Percentiles rank a stretch among this genome's conserved stretches.
These are phyloP conservation scores for Mortierella sp. DNA, from an alignment of 371 early-diverging fungal species.

Conservation along the genomic window DNA sequence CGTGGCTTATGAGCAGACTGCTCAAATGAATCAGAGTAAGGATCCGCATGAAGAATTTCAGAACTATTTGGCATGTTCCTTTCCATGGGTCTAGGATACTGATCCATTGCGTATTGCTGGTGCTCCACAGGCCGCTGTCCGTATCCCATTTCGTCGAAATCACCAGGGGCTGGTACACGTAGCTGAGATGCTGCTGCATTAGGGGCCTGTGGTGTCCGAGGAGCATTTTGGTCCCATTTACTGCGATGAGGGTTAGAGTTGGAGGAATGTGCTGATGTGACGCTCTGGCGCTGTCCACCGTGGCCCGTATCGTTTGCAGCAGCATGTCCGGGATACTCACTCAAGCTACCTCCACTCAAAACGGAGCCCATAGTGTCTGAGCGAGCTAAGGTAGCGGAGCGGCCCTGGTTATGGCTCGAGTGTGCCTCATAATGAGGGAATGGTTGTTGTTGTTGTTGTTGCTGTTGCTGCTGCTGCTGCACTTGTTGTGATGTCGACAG, in stretches of 20 bases:
- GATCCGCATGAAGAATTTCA: conserved; percentile 23
- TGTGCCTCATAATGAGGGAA: conserved; percentile 23
- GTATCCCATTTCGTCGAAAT: conserved; percentile 17
- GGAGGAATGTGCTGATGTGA: conserved; percentile 36
- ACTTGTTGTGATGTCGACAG: background rate
- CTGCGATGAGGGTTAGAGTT: conserved; percentile 23
- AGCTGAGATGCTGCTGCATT: conserved; percentile 13
- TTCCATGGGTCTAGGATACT: conserved; percentile 35
- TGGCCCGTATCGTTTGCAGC: conserved; percentile 9
- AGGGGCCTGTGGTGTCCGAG: conserved; percentile 37
- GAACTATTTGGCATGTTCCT: conserved; percentile 12
- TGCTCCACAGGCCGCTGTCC: conserved; percentile 15
- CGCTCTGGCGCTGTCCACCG: conserved; percentile 43
- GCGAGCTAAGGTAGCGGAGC: conserved; percentile 27
- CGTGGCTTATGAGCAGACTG: conserved; percentile 39
- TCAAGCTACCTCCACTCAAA: conserved; percentile 40
- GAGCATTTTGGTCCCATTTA: conserved; percentile 38
- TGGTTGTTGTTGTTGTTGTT: conserved; percentile 16
- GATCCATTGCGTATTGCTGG: conserved; percentile 14
- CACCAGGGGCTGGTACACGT: conserved; percentile 16
- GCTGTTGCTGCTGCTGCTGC: conserved; percentile 12
- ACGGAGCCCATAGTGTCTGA: conserved; percentile 46
- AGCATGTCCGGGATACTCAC: conserved; percentile 20
- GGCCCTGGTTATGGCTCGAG: conserved; percentile 12
- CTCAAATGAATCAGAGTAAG: conserved; percentile 28